Evolutionary conservation across 805 yeast genomes (phyloP).

Genomic region (Hanseniaspora pseudoguilliermondii): DNA sequence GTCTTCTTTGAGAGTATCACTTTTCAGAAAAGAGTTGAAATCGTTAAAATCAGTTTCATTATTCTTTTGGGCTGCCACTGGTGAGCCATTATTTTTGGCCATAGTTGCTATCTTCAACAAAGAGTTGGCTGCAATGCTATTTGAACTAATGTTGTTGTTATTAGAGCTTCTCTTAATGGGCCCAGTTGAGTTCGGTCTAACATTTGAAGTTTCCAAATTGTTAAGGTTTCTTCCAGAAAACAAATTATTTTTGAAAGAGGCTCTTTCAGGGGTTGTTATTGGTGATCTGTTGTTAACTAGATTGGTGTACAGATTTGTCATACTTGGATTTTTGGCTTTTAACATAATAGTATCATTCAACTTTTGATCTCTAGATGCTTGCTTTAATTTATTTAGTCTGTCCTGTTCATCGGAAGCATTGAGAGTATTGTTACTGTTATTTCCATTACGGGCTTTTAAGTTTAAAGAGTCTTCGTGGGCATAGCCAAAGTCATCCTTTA

Average conservation of each 20-base stretch:
- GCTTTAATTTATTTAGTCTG: neutral
- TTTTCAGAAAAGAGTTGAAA: constrained; percentile 32
- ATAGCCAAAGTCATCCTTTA: neutral
- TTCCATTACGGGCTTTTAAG: neutral
- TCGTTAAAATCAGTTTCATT: constrained; percentile 21
- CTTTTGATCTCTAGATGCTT: neutral
- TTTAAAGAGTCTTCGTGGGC: neutral
- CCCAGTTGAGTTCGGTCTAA: neutral
- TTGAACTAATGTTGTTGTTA: neutral
- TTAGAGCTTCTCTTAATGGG: neutral
- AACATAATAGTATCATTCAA: neutral
- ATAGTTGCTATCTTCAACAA: constrained; percentile 6
- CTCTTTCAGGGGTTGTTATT: neutral
- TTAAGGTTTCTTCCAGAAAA: neutral
- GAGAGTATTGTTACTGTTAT: neutral
- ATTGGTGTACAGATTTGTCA: neutral
- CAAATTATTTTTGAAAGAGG: neutral
- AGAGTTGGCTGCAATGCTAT: neutral
- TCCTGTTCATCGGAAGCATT: neutral
- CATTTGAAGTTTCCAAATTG: neutral
- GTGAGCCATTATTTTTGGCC: constrained; percentile 11
- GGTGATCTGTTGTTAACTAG: neutral
- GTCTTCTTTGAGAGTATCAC: constrained; percentile 24
- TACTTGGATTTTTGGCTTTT: neutral
- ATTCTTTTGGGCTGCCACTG: constrained; percentile 9